Base-by-base conservation (phyloP, 2,329 filamentous ascomycete species). In the Penicillium thymicola region DNA sequence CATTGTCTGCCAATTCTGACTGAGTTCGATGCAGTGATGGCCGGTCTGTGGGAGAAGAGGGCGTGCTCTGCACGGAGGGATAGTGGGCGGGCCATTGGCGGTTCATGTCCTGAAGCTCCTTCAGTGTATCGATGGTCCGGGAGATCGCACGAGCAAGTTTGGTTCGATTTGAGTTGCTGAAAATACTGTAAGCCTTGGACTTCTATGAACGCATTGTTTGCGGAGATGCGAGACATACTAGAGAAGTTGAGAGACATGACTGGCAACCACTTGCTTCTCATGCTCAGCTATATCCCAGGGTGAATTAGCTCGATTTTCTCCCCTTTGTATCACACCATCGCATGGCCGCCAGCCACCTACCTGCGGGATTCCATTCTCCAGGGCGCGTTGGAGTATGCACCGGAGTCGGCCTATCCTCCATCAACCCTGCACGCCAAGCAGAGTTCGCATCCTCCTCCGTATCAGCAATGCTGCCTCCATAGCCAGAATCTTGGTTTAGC, bases 1-100 rank as follows among this genome's bases (percentile, higher is more conserved):
- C 65, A 25, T 61, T 45, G 9, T 64, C 61, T 46, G 72, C 70
- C 40, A 70, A 58, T 27, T 70, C 69, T 1, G 75, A 75, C 42
- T 73, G 70, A 5, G 70, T 70, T 14, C 74, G 71, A 1, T 71
- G 67, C 32, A 77, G 54, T 6, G 63, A 55, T 9, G 76, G 73
- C 52, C 73, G 76, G 65, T 58, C 70, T 60, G 65, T 59, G 18
- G 67, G 64, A 10, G 67, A 67, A 23, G 58, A 52, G 34, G 68
- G 62, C n/a, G 53, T 59, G 52, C 52, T 68, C 51, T 71, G 70
- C 8, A 72, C 70, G 2, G 92, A 90, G 51, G 94, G 94, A 72
- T 99, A 99, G 71, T 95, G 90, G 32, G 92, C 93, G 1, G 94
- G 94, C 94, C 94, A 97, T 69, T 87, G 84, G 14, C 88, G 79